These are phyloP conservation scores for Rossbeevera mucosa DNA, from an alignment of 768 basidiomycete species.

Conservation along the genomic window DNA sequence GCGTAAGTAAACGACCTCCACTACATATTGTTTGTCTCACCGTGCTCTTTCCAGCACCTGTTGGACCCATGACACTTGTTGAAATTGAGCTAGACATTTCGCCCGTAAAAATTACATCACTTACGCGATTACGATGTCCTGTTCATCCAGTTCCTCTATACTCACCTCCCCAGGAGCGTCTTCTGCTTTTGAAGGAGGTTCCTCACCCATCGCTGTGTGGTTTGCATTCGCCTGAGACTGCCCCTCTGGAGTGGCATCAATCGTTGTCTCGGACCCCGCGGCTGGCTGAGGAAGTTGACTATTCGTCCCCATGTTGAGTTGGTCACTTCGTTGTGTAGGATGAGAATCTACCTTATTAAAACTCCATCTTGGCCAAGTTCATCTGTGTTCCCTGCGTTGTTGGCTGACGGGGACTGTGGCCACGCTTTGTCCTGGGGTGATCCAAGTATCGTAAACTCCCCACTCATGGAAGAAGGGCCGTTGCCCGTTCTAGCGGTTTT, in stretches of 20 bases:
- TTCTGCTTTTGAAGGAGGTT: background rate
- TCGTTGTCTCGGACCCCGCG: too few species aligned
- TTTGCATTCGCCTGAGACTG: background rate
- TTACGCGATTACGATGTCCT: background rate
- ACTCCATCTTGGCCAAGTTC: background rate
- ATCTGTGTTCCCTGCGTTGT: too few species aligned
- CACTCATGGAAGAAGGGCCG: too few species aligned
- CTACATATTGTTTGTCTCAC: background rate
- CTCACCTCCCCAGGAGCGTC: background rate
- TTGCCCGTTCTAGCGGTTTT: too few species aligned
- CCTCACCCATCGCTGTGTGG: too few species aligned
- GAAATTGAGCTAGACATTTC: background rate
- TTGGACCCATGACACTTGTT: background rate
- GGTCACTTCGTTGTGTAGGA: background rate
- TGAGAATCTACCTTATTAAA: conserved; percentile 12
- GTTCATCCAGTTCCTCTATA: background rate
- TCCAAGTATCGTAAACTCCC: too few species aligned
- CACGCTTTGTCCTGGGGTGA: too few species aligned
- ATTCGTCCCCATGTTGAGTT: background rate
- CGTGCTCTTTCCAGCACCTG: background rate
- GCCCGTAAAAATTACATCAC: background rate
- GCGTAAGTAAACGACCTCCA: background rate
- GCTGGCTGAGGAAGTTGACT: too few species aligned
- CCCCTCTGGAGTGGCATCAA: too few species aligned
- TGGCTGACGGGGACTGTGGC: too few species aligned